These are phyloP conservation scores for Dovyalis caffra DNA, from an alignment of 345 rosid species.

Conservation along the genomic window DNA sequence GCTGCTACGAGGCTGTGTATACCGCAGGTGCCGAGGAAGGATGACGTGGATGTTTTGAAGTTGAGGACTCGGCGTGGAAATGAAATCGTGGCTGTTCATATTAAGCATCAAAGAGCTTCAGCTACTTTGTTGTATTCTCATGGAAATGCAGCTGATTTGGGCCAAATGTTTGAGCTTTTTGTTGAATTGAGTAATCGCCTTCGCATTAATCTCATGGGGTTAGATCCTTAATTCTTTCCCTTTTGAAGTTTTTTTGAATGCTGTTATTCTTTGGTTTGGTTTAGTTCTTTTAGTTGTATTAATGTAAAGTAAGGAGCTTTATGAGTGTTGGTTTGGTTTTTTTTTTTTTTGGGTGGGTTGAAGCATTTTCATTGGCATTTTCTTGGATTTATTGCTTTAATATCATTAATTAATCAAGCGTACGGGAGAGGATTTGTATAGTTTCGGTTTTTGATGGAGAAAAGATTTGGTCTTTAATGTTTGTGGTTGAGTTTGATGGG, in stretches of 20 bases:
- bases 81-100: constrained; percentile 76
- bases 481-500: not conserved
- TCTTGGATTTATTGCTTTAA: not conserved
- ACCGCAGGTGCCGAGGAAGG: constrained; percentile 58
- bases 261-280: not conserved
- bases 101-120: constrained; percentile 69
- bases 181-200: constrained; percentile 81
- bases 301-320: not conserved
- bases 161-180: constrained; percentile 93
- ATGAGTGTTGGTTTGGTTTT: not conserved
- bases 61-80: constrained; percentile 73
- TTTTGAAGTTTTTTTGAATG: not conserved
- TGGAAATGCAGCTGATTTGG: constrained; percentile 98
- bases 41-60: constrained; percentile 68
- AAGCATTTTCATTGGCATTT: not conserved
- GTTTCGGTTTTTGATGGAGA: not conserved
- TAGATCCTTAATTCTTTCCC: constrained; percentile 8
- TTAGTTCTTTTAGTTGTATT: not conserved
- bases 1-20: constrained; percentile 38
- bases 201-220: constrained; percentile 91
- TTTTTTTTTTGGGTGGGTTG: not conserved
- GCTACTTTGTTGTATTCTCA: constrained; percentile 85
- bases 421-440: not conserved
- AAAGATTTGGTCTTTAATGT: not conserved
- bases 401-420: not conserved